Conservation (phyloP, 345 rosid species). For the Erysimum cheiranthoides region DNA sequence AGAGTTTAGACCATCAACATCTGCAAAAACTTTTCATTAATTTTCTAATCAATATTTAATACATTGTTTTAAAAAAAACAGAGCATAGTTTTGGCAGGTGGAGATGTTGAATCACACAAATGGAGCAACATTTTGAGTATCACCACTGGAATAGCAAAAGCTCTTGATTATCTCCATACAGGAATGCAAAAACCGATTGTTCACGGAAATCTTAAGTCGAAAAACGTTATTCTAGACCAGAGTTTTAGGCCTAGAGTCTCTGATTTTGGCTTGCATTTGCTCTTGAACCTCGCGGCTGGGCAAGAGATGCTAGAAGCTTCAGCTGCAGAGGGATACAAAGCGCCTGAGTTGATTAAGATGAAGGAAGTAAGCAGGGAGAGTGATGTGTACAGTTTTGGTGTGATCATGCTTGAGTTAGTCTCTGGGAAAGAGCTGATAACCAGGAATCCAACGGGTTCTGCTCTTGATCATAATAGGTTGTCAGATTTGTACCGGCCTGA, state of each 20-base stretch:
- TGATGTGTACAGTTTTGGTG: conserved; percentile 81
- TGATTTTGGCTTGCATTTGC: conserved; percentile 72
- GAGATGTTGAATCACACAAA: conserved; percentile 56
- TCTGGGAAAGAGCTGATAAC: conserved; percentile 68
- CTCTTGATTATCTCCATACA: conserved; percentile 78
- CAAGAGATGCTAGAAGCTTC: conserved; percentile 82
- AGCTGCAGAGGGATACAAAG: conserved; percentile 82
- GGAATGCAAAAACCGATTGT: conserved; percentile 61
- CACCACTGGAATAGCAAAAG: conserved; percentile 68
- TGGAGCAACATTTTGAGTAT: conserved; percentile 66
- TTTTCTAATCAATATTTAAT: background rate
- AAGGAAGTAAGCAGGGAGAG: conserved; percentile 68
- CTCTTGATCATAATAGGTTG: conserved; percentile 56
- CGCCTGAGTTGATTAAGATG: conserved; percentile 91
- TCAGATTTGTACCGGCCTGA: conserved; percentile 65
- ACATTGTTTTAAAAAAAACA: background rate
- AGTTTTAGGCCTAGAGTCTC: conserved; percentile 62
- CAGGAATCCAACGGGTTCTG: conserved; percentile 26
- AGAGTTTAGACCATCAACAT: conserved; percentile 22
- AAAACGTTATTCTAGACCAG: conserved; percentile 67
- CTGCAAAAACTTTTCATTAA: background rate
- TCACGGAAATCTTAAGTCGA: conserved; percentile 90
- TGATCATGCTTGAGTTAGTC: conserved; percentile 78
- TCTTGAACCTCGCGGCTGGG: conserved; percentile 64
- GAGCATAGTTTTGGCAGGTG: conserved; percentile 55